Evolutionary conservation across 2,329 filamentous ascomycete genomes (phyloP).

Genomic region (Dryadomyces sulphureus): DNA sequence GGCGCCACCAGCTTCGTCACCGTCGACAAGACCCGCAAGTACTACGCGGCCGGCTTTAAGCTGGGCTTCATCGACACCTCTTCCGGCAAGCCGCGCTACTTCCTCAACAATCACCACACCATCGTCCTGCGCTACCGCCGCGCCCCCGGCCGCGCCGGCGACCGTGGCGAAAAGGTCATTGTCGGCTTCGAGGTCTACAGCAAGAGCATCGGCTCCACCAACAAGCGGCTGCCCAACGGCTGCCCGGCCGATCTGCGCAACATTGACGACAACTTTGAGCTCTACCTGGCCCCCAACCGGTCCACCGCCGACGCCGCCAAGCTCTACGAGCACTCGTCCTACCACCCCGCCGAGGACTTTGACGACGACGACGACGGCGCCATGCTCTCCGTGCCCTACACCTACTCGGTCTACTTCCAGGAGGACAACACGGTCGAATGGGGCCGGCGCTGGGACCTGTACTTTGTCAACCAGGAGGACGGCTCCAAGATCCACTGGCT

Average conservation of each 20-base stretch:
- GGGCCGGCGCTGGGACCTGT: slow-evolving; percentile 74
- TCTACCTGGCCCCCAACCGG: slow-evolving; percentile 50
- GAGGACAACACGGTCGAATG: slow-evolving; percentile 71
- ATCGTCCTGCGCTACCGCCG: slow-evolving; percentile 66
- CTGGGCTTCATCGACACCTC: slow-evolving; percentile 61
- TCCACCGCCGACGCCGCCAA: slow-evolving; percentile 30
- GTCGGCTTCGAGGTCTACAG: slow-evolving; percentile 85
- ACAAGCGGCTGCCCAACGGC: slow-evolving; percentile 45
- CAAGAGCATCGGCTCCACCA: slow-evolving; percentile 56
- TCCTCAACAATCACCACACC: slow-evolving; percentile 78
- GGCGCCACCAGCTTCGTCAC: slow-evolving; percentile 82
- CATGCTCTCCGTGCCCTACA: slow-evolving; percentile 63
- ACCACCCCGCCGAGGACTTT: slow-evolving; percentile 38
- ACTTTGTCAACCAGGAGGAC: slow-evolving; percentile 78
- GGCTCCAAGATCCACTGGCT: slow-evolving; percentile 75
- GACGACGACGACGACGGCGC: slow-evolving; percentile 47
- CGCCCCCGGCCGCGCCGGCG: slow-evolving; percentile 53
- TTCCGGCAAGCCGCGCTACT: slow-evolving; percentile 46
- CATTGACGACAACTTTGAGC: slow-evolving; percentile 49
- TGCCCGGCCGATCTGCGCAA: slow-evolving; percentile 54
- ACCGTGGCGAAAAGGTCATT: slow-evolving; percentile 61
- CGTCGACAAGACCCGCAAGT: slow-evolving; percentile 69
- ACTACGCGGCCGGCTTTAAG: slow-evolving; percentile 85
- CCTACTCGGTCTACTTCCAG: slow-evolving; percentile 81
- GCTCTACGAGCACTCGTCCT: slow-evolving; percentile 43